Base-by-base conservation (phyloP, 2,329 filamentous ascomycete genomes). In the Rutstroemia sp. region DNA sequence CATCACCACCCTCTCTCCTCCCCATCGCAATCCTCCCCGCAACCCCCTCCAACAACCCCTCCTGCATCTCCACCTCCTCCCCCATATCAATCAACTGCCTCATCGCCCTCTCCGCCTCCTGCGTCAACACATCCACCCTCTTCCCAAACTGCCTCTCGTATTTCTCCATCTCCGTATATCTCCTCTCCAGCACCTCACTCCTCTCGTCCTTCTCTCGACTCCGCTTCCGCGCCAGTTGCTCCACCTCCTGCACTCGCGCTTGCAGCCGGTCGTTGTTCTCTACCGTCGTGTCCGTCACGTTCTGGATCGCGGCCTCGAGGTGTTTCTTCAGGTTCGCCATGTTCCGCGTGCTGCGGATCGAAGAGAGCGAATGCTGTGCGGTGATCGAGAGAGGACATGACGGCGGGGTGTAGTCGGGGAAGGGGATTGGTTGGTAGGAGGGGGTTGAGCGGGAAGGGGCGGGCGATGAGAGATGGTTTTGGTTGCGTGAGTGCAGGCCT, bases 61-160 rank as follows among this genome's bases (percentile, higher is more conserved):
- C 58, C 21, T 66, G 60, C 58, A 66, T 65, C 14, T 56, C 68
- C 14, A 80, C 67, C 57, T 73, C 75, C 7, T 75, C 70, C 56
- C 77, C 73, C 8, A 73, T 73, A 68, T 88, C 84, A 57, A 87
- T 78, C 49, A 82, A 68, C 12, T 75, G 71, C 16, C 83, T 75
- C 65, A 86, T 76, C 47, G 72, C 74, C 64, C 76, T 73, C 61
- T 88, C 84, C 65, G 86, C 73, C 51, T 75, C 73, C 27, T 70
- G 67, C 1, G 81, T 86, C 62, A 81, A 71, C 3, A 69, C 67
- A 16, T 76, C 71, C 2, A 83, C 79, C 56, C 75, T 72, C 19
- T 71, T 68, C 56, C 75, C 71, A 16, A 74, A 58, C 54, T 74
- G 23, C 9, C 70, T 68, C 47, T 80, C 60, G 54, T 73, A 70